Conservation (phyloP, 2,329 filamentous ascomycete genomes). For the Hymenoscyphus occultus region DNA sequence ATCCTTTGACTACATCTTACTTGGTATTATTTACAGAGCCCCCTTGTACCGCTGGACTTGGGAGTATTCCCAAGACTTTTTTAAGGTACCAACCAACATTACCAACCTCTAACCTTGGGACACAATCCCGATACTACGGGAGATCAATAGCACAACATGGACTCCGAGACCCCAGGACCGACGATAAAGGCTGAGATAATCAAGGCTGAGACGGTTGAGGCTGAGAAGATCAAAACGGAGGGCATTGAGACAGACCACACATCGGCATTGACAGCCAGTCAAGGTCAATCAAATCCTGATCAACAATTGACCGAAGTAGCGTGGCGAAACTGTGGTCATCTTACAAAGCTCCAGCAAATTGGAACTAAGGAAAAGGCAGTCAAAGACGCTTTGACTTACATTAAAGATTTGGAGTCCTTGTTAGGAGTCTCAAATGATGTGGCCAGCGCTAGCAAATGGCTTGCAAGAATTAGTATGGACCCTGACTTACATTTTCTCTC, state of each 20-base stretch:
- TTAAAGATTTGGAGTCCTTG: background rate
- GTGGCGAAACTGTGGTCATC: constrained; percentile 1
- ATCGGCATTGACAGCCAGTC: too few relatives aligned
- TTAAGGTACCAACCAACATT: too few relatives aligned
- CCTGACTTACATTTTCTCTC: background rate
- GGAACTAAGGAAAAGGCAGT: constrained; percentile 6
- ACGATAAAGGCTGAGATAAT: too few relatives aligned
- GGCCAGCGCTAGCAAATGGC: background rate
- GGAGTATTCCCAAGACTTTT: too few relatives aligned
- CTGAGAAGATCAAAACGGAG: too few relatives aligned
- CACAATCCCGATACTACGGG: too few relatives aligned
- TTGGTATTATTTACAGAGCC: background rate
- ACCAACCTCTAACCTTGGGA: too few relatives aligned
- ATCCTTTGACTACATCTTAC: background rate
- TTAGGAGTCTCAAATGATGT: background rate
- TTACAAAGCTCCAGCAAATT: background rate
- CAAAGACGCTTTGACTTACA: constrained; percentile 3
- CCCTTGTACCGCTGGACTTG: background rate
- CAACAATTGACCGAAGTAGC: background rate
- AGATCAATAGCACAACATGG: background rate
- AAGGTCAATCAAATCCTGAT: background rate
- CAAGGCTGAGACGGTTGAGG: too few relatives aligned
- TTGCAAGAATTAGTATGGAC: constrained; percentile 3
- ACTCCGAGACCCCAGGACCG: too few relatives aligned
- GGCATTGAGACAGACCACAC: too few relatives aligned